These are phyloP conservation scores for Hysterium pulicare DNA, from an alignment of 2,329 filamentous ascomycete genomes.

Conservation along the genomic window DNA sequence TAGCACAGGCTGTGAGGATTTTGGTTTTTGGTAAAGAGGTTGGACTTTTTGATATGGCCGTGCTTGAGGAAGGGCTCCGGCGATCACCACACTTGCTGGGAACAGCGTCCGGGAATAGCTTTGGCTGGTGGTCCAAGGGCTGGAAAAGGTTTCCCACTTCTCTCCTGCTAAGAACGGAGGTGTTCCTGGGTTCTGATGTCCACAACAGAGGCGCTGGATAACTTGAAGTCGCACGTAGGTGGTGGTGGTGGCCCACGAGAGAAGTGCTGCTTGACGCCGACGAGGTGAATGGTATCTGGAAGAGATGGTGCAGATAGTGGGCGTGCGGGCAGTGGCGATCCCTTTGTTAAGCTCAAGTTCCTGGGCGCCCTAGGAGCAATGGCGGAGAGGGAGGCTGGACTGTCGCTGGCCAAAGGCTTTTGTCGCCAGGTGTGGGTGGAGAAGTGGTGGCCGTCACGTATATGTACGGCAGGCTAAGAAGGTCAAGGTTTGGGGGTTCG, in stretches of 20 bases:
- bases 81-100: slow-evolving; percentile 11
- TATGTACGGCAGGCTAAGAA: slow-evolving; percentile 43
- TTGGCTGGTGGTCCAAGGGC: slow-evolving; percentile 20
- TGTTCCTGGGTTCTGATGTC: too few relatives aligned
- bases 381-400: slow-evolving; percentile 47
- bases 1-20: slow-evolving; percentile 36
- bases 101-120: slow-evolving; percentile 15
- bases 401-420: slow-evolving; percentile 38
- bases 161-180: slow-evolving; percentile 20
- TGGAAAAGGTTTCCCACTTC: slow-evolving; percentile 26
- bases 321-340: slow-evolving; percentile 44
- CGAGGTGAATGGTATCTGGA: neutral
- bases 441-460: slow-evolving; percentile 38
- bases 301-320: neutral
- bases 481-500: slow-evolving; percentile 37
- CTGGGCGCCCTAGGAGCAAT: slow-evolving; percentile 43
- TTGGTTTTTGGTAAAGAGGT: slow-evolving; percentile 33
- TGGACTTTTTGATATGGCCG: slow-evolving; percentile 24
- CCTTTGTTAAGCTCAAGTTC: slow-evolving; percentile 50
- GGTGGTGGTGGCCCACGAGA: slow-evolving; percentile 14
- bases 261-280: slow-evolving; percentile 26
- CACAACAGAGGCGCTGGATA: too few relatives aligned
- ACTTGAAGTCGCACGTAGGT: slow-evolving; percentile 29
- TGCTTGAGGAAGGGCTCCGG: slow-evolving; percentile 26
- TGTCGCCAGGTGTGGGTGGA: slow-evolving; percentile 38